A percentile compares a stretch with the other conserved stretches of the same genome.
Evolutionary conservation across 305 asterid genomes (phyloP).

Genomic region (Fraxinus greggii): DNA sequence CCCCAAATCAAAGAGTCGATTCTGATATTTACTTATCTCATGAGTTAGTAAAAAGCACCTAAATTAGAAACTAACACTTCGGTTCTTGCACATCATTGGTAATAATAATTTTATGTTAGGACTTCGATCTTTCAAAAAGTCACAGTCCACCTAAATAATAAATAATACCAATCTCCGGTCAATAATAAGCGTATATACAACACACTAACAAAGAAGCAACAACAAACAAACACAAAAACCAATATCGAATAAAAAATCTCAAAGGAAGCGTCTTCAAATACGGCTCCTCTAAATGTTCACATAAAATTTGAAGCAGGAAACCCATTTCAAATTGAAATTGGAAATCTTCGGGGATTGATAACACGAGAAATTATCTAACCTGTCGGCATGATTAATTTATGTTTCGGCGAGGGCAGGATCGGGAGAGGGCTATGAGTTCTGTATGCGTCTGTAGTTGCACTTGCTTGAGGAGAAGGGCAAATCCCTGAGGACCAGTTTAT

Average conservation of each 20-base stretch:
- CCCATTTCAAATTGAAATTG: not conserved
- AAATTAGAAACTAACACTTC: not conserved
- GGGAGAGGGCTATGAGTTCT: conserved; percentile 12
- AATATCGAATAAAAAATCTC: not conserved
- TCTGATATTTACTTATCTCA: not conserved
- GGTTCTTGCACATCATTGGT: not conserved
- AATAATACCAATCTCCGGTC: not conserved
- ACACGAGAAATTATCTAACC: conserved; percentile 19
- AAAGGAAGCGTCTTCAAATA: not conserved
- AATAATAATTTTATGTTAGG: not conserved
- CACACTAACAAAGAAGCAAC: not conserved
- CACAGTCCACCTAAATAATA: not conserved
- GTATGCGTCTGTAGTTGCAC: not conserved
- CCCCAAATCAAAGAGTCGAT: not conserved
- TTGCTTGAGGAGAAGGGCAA: conserved; percentile 38
- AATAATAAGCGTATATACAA: not conserved
- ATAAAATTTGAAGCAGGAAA: not conserved
- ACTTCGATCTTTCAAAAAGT: not conserved
- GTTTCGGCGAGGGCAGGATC: conserved; percentile 30
- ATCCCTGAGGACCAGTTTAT: not conserved
- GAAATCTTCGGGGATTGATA: not conserved
- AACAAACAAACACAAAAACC: not conserved
- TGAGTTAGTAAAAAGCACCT: not conserved
- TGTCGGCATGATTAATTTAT: conserved; percentile 30
- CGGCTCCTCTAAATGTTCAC: not conserved